These are phyloP conservation scores for Kazachstania bromeliacearum DNA, from an alignment of 805 yeast genomes.

Conservation along the genomic window DNA sequence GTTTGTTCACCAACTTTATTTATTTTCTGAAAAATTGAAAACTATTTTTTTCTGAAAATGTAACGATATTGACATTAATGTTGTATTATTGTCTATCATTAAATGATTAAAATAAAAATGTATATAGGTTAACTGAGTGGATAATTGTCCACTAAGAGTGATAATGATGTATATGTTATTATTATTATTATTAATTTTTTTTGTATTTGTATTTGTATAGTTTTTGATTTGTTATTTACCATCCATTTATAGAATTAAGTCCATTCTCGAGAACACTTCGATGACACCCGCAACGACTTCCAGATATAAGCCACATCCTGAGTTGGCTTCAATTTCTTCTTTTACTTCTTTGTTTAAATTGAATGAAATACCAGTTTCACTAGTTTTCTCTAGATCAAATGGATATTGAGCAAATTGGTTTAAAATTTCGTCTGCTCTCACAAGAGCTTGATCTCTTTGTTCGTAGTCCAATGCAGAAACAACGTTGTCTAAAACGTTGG, in stretches of 20 bases:
- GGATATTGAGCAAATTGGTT: constrained; percentile 80
- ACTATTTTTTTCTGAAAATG: too few species aligned
- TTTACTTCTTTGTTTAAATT: constrained; percentile 44
- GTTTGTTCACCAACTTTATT: too few species aligned
- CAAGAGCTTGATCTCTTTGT: constrained; percentile 83
- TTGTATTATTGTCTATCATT: too few species aligned
- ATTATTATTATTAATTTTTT: not conserved
- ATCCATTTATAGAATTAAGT: constrained; percentile 71
- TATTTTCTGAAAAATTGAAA: too few species aligned
- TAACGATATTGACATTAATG: too few species aligned
- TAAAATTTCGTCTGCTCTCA: constrained; percentile 87
- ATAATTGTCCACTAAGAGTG: too few species aligned
- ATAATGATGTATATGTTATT: too few species aligned
- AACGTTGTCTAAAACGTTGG: constrained; percentile 90
- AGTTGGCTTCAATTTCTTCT: constrained; percentile 36
- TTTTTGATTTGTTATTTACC: too few species aligned
- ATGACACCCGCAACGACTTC: constrained; percentile 92
- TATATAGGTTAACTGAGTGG: too few species aligned
- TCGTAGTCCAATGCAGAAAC: constrained; percentile 69
- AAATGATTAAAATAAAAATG: too few species aligned
- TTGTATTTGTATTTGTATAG: not conserved
- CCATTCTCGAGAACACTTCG: constrained; percentile 85
- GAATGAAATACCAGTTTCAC: constrained; percentile 60
- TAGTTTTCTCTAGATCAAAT: constrained; percentile 45
- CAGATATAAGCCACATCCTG: constrained; percentile 50